phyloP scores from a whole-genome alignment of 1,139 yeast genomes.

The Suhomyces maxii region DNA sequence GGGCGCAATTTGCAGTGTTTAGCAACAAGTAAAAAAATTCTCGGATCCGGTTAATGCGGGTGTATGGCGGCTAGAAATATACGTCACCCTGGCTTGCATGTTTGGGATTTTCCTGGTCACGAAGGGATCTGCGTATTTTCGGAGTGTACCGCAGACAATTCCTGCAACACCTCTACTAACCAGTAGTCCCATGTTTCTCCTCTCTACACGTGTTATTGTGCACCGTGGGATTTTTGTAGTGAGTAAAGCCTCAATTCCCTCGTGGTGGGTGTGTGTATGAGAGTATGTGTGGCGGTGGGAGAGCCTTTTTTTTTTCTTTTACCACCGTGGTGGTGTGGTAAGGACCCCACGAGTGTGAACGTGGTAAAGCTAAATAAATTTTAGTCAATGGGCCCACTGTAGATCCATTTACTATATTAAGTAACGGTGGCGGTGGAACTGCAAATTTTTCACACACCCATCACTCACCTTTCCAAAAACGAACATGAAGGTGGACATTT shows the following conservation, averaged over 20 bases:
- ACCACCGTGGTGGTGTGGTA: not conserved
- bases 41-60: constrained; percentile 5
- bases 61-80: not conserved
- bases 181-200: not conserved
- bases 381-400: not conserved
- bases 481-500: too few species aligned
- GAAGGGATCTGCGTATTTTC: not conserved
- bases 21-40: constrained; percentile 2
- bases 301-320: too few species aligned
- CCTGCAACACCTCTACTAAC: constrained; percentile 4
- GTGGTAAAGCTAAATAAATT: not conserved
- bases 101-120: constrained; percentile 3
- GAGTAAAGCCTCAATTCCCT: not conserved
- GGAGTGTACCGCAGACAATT: constrained; percentile 1
- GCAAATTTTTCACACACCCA: too few species aligned
- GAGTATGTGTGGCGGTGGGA: not conserved
- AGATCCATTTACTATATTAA: not conserved
- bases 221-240: not conserved
- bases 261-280: constrained; percentile 1
- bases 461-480: too few species aligned
- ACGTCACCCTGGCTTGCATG: constrained; percentile 2
- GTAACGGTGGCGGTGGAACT: too few species aligned
- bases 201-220: constrained; percentile 5
- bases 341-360: not conserved
- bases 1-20: constrained; percentile 5